Conservation (phyloP, 73 alveolate genomes). For the Uronychia setigera region DNA sequence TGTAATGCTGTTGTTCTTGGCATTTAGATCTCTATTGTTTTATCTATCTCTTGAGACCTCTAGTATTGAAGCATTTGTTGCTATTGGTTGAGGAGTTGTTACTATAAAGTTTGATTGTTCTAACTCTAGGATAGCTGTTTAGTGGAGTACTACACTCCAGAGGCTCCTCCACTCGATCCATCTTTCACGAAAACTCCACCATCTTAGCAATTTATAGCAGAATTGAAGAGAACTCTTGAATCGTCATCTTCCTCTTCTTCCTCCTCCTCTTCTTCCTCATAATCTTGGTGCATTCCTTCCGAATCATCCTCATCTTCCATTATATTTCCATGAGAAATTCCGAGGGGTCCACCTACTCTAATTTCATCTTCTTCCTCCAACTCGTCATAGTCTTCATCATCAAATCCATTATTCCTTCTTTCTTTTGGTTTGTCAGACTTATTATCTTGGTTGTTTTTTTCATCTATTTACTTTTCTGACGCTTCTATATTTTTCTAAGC, state of each 20-base stretch:
- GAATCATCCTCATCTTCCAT: not conserved
- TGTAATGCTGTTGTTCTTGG: not conserved
- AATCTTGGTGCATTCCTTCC: too few relatives aligned
- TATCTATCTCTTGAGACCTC: not conserved
- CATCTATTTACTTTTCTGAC: too few relatives aligned
- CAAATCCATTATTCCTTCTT: too few relatives aligned
- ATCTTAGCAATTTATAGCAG: not conserved
- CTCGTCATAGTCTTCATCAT: not conserved
- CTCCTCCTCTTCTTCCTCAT: not conserved
- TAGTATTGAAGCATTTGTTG: not conserved
- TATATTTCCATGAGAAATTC: not conserved
- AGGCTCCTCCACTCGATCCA: not conserved
- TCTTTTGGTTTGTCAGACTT: too few relatives aligned
- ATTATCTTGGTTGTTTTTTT: too few relatives aligned
- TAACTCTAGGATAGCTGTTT: not conserved
- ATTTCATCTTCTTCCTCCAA: not conserved
- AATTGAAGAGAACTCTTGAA: not conserved
- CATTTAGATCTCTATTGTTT: not conserved
- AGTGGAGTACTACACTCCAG: not conserved
- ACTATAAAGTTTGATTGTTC: not conserved
- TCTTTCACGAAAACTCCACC: not conserved
- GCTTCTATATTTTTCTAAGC: too few relatives aligned
- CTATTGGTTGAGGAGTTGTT: constrained; percentile 3
- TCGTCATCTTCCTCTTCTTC: not conserved
- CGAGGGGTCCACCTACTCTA: not conserved